phyloP scores from a whole-genome alignment of 129 eudicot species.

The Flaveria brownii region DNA sequence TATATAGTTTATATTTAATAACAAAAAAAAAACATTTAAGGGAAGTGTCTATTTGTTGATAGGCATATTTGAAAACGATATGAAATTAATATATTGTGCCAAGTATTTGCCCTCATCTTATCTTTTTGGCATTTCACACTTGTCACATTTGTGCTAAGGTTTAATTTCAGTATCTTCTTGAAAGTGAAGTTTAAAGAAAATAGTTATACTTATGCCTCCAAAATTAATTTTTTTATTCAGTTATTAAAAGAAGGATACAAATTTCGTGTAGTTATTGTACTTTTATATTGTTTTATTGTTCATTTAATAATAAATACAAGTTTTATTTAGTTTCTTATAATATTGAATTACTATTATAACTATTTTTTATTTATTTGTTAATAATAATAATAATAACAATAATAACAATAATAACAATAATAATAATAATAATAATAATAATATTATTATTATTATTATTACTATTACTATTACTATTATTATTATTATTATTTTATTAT shows the following conservation, averaged over 20 bases:
- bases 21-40: background rate
- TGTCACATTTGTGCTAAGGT: slow-evolving; percentile 32
- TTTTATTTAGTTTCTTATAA: background rate
- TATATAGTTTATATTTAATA: background rate
- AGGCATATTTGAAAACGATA: slow-evolving; percentile 31
- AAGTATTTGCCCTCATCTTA: slow-evolving; percentile 35
- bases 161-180: slow-evolving; percentile 30
- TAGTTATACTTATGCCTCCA: slow-evolving; percentile 25
- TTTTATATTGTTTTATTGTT: background rate
- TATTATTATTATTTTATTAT: background rate
- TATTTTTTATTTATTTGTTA: no score
- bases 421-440: no score
- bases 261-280: background rate
- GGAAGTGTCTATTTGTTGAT: slow-evolving; percentile 33
- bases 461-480: background rate
- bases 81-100: slow-evolving; percentile 18
- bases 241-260: background rate
- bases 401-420: no score
- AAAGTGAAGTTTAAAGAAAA: slow-evolving; percentile 29
- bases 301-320: background rate
- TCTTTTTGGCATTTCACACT: slow-evolving; percentile 29
- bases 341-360: background rate
- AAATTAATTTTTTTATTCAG: background rate
- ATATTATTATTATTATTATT: no score
- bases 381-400: no score